A percentile compares a stretch with the other conserved stretches of the same genome.
phyloP scores from a whole-genome alignment of 129 eudicot species.

The Kitagawia praeruptora region DNA sequence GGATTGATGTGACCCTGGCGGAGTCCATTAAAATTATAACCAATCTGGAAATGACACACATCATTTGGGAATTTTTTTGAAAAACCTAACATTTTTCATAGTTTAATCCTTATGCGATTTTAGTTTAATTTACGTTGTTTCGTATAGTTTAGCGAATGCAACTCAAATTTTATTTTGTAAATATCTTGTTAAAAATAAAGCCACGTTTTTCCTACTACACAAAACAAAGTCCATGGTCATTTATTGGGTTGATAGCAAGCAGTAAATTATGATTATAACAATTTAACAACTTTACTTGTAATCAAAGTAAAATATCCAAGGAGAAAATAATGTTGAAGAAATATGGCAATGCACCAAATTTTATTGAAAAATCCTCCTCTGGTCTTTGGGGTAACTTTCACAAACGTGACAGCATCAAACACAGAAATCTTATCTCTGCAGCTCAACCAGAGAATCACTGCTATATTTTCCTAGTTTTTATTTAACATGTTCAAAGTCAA shows the following conservation, averaged over 20 bases:
- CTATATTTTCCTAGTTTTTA: background rate
- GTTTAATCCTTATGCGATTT: background rate
- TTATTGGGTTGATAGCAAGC: too few species aligned
- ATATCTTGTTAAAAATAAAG: too few species aligned
- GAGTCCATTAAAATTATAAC: too few species aligned
- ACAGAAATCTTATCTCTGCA: background rate
- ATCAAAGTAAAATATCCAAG: background rate
- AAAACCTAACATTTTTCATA: too few species aligned
- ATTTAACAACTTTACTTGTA: background rate
- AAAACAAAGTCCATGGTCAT: too few species aligned
- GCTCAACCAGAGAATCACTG: background rate
- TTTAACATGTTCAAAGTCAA: conserved; percentile 1
- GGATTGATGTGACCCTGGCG: too few species aligned
- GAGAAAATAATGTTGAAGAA: background rate
- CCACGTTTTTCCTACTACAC: too few species aligned
- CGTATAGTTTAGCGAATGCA: too few species aligned
- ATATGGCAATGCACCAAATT: background rate
- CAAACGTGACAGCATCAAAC: background rate
- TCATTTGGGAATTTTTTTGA: too few species aligned
- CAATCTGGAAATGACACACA: too few species aligned
- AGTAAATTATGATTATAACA: background rate
- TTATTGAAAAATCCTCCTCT: background rate
- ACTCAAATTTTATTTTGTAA: too few species aligned
- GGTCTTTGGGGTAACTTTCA: background rate
- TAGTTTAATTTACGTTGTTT: too few species aligned